Evolutionary conservation across 345 rosid genomes (phyloP), one percentile per base, ranked within the genome.

Genomic region (Moricandia moricandioides): DNA sequence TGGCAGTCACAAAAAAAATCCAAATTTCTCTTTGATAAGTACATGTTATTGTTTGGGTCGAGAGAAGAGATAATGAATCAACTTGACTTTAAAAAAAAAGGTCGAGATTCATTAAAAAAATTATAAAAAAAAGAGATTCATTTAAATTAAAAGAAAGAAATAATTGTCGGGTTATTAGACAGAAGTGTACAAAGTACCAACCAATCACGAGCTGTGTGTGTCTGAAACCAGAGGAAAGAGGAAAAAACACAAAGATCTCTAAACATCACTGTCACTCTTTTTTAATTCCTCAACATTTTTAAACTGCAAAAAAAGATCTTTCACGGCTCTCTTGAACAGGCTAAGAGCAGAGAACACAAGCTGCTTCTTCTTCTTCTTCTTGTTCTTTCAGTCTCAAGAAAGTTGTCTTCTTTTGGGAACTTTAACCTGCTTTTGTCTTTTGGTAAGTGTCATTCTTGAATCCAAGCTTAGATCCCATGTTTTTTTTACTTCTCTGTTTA

Each of bases 191-290:
- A 69, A 34, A 69, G 45, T 51, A 49, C 30, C 14, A 61, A 70
- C 80, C 75, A 70, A 71, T 57, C 76, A 77, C 76, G 76, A 77
- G 80, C 56, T 45, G 33, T 56, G 61, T 56, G 1, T 16, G 76
- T 77, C 67, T 33, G 66, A 77, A 55, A 33, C 71, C 65, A 54
- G 80, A 71, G 24, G 24, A 3, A 55, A 58, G 72, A 74, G 47
- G 47, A 71, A 70, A 78, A 74, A 82, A 70, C 66, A 81, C 89
- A 86, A 85, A 83, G 91, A 78, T 62, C 59, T 54, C 63, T 33
- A 77, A 29, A 26, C 62, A 64, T 26, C 43, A 77, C 66, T 47
- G 24, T 16, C 56, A n/a, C 16, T 35, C 13, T 14, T 51, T 45
- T 24, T 29, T 39, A 1, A 39, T 60, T 35, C 33, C 73, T 8